A percentile compares a stretch with the other conserved stretches of the same genome.
These are phyloP conservation scores for Westerdykella sp. DNA, from an alignment of 2,329 filamentous ascomycete genomes.

Conservation along the genomic window DNA sequence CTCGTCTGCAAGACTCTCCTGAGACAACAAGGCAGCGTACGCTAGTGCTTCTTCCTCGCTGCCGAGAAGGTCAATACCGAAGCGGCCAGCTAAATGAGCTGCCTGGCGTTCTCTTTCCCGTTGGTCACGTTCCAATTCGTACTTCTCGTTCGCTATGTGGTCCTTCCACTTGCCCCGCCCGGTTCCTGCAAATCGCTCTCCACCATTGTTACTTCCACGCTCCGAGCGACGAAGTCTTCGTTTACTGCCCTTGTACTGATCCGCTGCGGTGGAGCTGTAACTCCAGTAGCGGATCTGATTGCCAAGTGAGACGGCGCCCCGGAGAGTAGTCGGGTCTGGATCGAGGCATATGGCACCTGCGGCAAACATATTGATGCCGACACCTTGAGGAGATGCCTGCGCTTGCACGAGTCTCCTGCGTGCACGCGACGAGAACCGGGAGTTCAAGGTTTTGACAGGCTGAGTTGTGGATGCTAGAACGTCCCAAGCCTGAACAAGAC, in stretches of 20 bases:
- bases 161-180: conserved; percentile 66
- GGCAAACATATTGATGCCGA: conserved; percentile 70
- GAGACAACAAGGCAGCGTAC: conserved; percentile 57
- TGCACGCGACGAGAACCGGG: conserved; percentile 73
- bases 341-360: conserved; percentile 82
- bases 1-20: conserved; percentile 50
- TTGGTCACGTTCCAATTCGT: conserved; percentile 70
- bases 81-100: conserved; percentile 67
- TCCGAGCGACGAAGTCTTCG: conserved; percentile 68
- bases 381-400: conserved; percentile 59
- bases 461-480: conserved; percentile 73
- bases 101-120: conserved; percentile 61
- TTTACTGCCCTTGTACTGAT: conserved; percentile 69
- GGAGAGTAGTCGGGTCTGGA: conserved; percentile 75
- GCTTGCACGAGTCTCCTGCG: conserved; percentile 67
- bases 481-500: conserved; percentile 94
- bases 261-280: conserved; percentile 73
- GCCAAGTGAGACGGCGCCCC: conserved; percentile 81
- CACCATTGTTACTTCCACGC: conserved; percentile 54
- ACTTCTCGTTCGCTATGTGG: conserved; percentile 80
- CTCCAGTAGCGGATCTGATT: conserved; percentile 88
- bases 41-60: conserved; percentile 58
- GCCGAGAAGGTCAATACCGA: conserved; percentile 70
- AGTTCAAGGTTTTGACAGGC: conserved; percentile 80
- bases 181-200: conserved; percentile 54